These are phyloP conservation scores for Candida patagonica DNA, from an alignment of 805 yeast genomes.

Conservation along the genomic window DNA sequence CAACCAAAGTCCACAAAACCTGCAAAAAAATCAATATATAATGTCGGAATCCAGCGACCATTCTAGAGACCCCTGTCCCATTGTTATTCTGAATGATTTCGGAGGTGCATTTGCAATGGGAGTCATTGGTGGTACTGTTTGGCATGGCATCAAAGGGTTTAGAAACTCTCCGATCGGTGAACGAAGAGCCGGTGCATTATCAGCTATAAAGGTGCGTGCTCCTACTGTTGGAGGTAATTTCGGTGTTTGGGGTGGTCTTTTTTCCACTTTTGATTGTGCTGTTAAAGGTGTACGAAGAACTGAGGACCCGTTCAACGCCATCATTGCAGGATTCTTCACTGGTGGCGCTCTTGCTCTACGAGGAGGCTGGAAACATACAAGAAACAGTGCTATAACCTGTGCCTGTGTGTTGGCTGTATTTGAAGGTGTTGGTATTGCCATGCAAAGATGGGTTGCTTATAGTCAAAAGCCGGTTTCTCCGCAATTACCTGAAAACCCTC, in stretches of 20 bases:
- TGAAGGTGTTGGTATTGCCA: conserved; percentile 97
- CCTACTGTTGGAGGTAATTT: conserved; percentile 99
- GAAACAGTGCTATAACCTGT: conserved; percentile 95
- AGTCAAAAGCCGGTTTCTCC: conserved; percentile 54
- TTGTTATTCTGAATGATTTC: conserved; percentile 89
- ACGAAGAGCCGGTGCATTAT: conserved; percentile 78
- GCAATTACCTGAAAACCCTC: conserved; percentile 24
- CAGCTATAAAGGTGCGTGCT: conserved; percentile 91
- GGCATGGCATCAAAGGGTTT: conserved; percentile 99
- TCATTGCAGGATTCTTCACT: conserved; percentile 93
- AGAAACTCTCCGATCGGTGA: conserved; percentile 95
- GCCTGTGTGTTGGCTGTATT: conserved; percentile 93
- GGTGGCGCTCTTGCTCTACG: conserved; percentile 97
- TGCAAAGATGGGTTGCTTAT: conserved; percentile 83
- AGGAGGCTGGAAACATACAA: conserved; percentile 97
- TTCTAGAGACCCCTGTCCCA: conserved; percentile 98
- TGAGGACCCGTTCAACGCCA: conserved; percentile 98
- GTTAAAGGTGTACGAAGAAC: conserved; percentile 93
- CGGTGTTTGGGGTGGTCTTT: conserved; percentile 99
- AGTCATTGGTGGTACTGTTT: conserved; percentile 92
- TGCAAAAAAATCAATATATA: background rate
- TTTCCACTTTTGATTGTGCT: conserved; percentile 90
- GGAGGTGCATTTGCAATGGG: conserved; percentile 99
- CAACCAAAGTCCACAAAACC: no score
- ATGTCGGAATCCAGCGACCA: conserved; percentile 68